A percentile compares a stretch with the other conserved stretches of the same genome.
Conservation (phyloP, 257 asterid species). For the Mitragyna speciosa region DNA sequence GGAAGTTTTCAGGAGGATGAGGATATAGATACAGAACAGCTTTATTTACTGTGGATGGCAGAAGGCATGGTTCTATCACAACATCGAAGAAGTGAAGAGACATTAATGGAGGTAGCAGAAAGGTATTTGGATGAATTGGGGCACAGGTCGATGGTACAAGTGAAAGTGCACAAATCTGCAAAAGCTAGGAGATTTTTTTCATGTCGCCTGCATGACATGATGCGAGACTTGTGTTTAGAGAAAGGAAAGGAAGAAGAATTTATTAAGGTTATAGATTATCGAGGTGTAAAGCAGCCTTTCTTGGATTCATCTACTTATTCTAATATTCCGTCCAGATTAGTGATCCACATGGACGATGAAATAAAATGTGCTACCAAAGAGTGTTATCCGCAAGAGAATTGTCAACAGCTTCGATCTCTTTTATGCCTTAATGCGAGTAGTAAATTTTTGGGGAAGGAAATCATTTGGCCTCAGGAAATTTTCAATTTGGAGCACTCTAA, state of each 20-base stretch:
- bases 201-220: slow-evolving; percentile 7
- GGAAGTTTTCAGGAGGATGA: slow-evolving; percentile 21
- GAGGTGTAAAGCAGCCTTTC: background rate
- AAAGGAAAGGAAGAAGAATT: slow-evolving; percentile 10
- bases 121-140: slow-evolving; percentile 13
- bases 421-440: no score
- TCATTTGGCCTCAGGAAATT: no score
- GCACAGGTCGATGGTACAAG: slow-evolving; percentile 6
- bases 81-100: background rate
- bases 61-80: slow-evolving; percentile 15
- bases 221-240: slow-evolving; percentile 15
- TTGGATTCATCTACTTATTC: background rate
- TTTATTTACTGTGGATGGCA: slow-evolving; percentile 13
- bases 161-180: slow-evolving; percentile 3
- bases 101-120: slow-evolving; percentile 10
- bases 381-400: background rate
- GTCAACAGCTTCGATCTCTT: no score
- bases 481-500: background rate
- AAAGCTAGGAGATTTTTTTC: background rate
- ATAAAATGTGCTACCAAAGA: background rate
- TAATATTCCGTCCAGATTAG: background rate
- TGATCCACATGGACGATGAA: background rate
- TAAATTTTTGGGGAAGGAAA: no score
- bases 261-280: background rate
- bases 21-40: background rate